Evolutionary conservation across 108 stramenopile species (phyloP), one percentile per base, ranked within the genome.

Genomic region (Conticribra weissflogii): DNA sequence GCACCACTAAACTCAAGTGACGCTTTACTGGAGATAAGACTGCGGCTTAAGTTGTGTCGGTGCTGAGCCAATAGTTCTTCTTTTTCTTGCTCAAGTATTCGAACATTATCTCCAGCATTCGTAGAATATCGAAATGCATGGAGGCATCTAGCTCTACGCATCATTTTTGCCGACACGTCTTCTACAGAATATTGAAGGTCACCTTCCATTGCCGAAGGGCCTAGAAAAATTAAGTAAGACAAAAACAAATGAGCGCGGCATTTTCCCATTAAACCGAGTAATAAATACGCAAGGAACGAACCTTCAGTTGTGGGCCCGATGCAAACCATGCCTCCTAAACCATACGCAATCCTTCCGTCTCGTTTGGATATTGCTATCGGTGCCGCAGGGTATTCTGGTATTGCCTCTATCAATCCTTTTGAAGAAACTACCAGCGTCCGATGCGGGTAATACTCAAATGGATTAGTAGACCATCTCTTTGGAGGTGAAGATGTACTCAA

Each of bases 131-230:
- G 72, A 28, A 59, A 32, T 16, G 59, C 47, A 29, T 86, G 78
- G 8, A 79, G 29, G 60, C 82, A 81, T 30, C 80, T 59, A 14
- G 88, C 87, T 34, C 90, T 81, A 18, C 87, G 69, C 84, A 87
- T 86, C 89, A 93, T 93, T 53, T 77, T 77, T 34, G 83, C 82
- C 14, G 89, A 90, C 46, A 90, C 85, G 36, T 93, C 92, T 62
- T 87, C 86, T 2, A 31, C n/a, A 14, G 47, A 5, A 30, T 63
- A 27, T 45, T 21, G 33, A 0, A 44, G 19, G 14, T 28, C 30
- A 28, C 71, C 63, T 49, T 82, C 77, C 81, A 82, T 82, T 29
- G 81, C 77, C 0, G 77, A 78, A 0, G 77, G 68, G 30, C 81
- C 73, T 69, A 17, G 14, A 27, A 31, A 2, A 22, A 51, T n/a